Evolutionary conservation across 116 monocot species (phyloP).

Genomic region (Zostera marina): DNA sequence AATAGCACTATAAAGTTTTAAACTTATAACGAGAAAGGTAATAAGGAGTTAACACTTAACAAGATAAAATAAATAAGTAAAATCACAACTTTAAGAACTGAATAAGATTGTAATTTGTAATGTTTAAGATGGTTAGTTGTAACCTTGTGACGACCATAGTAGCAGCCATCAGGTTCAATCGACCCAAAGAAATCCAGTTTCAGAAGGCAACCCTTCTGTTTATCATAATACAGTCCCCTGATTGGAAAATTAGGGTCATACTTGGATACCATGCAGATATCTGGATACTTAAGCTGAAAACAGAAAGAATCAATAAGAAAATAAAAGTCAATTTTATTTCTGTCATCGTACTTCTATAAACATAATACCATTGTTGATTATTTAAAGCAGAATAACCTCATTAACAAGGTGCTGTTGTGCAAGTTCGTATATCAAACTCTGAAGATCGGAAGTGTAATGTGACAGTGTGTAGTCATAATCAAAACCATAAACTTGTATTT

Average conservation of each 20-base stretch:
- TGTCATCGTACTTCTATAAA: not conserved
- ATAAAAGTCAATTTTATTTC: not conserved
- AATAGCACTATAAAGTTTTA: no score
- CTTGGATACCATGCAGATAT: conserved; percentile 63
- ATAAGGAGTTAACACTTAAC: no score
- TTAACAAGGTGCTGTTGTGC: conserved; percentile 78
- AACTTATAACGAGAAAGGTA: no score
- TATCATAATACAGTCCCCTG: conserved; percentile 88
- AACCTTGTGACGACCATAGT: conserved; percentile 82
- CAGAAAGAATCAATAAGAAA: not conserved
- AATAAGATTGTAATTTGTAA: not conserved
- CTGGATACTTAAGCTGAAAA: conserved; percentile 80
- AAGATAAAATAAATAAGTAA: not conserved
- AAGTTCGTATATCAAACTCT: conserved; percentile 72
- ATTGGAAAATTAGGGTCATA: conserved; percentile 87
- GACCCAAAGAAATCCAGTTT: conserved; percentile 99
- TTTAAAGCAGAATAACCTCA: conserved; percentile 38
- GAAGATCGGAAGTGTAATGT: conserved; percentile 69
- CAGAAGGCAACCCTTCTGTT: conserved; percentile 72
- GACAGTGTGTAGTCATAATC: conserved; percentile 98
- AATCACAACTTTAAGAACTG: not conserved
- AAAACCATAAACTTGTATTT: conserved; percentile 86
- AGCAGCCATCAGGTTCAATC: conserved; percentile 91
- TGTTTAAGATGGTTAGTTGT: conserved; percentile 3
- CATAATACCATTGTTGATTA: not conserved